Evolutionary conservation across 345 rosid genomes (phyloP), one percentile per base, ranked within the genome.

Genomic region (Psidium guajava): DNA sequence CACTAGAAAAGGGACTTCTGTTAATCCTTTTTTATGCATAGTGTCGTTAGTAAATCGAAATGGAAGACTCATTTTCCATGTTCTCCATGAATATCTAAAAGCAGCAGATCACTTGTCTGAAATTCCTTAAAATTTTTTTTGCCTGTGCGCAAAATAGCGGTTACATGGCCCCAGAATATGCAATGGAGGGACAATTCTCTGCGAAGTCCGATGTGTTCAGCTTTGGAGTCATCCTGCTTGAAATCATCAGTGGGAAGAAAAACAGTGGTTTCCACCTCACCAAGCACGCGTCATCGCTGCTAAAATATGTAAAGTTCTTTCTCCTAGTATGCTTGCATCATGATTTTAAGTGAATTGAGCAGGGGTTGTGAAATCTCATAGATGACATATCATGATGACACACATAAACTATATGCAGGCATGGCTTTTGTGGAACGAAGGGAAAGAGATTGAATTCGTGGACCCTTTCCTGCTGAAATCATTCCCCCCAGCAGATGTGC

Each of bases 401-500:
- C 40, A 32, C 12, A 32, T 2, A 7, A 0, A 64, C 44, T 64
- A 32, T 64, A 13, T 20, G 54, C 84, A 90, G 94, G 90, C 89
- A 14, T 93, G 95, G 95, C 84, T 83, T 85, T 81, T 85, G 4
- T 93, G 94, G 94, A 89, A 84, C 47, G 92, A 85, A 32, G 91
- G 90, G 16, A 89, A 82, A 61, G 92, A 87, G 81, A 21, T 89
- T 74, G 92, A 92, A 82, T 7, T 92, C 21, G 12, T 90, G 15
- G 94, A 93, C 24, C 64, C 85, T 83, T 36, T 85, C 22, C 25
- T 85, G 20, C 57, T 90, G 57, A 87, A 83, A 84, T 87, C 91
- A 21, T 86, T 86, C 25, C n/a, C 69, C 88, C 44, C 49, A 0
- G 49, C 58, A 6, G 90, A 93, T 86, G 90, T 90, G 6, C 20